Evolutionary conservation across 371 early-diverging fungal genomes (phyloP).

Genomic region (Apophysomyces sp.): DNA sequence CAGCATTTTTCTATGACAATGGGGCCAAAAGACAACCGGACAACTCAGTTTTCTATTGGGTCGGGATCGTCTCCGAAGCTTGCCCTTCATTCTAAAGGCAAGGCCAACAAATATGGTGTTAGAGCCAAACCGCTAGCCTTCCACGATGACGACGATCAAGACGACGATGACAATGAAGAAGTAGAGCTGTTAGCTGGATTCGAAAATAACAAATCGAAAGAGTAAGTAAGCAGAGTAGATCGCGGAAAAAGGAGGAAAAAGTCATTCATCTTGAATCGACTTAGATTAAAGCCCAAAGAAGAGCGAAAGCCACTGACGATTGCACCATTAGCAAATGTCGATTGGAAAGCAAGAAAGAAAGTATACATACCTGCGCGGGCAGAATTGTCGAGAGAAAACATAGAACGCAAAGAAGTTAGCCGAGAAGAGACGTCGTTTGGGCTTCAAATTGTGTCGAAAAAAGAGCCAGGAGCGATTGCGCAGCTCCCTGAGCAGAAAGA

Average conservation of each 20-base stretch:
- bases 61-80: background rate
- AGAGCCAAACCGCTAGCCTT: constrained; percentile 11
- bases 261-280: background rate
- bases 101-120: background rate
- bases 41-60: background rate
- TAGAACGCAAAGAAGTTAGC: constrained; percentile 15
- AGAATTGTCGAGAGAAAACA: constrained; percentile 12
- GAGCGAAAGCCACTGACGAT: constrained; percentile 44
- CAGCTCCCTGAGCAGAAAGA: constrained; percentile 4
- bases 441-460: constrained; percentile 15
- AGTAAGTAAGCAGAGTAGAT: constrained; percentile 29
- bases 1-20: background rate
- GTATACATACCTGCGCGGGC: constrained; percentile 38
- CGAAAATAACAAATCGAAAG: constrained; percentile 53
- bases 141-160: constrained; percentile 44
- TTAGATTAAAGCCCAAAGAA: constrained; percentile 43
- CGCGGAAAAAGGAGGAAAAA: background rate
- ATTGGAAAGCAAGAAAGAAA: constrained; percentile 53
- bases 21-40: background rate
- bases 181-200: constrained; percentile 53
- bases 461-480: constrained; percentile 2
- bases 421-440: constrained; percentile 15
- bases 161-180: constrained; percentile 22
- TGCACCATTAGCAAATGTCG: constrained; percentile 45
- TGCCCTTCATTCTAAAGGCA: background rate